Evolutionary conservation across 2,329 filamentous ascomycete genomes (phyloP).

Genomic region (Hirsutella rhossiliensis): DNA sequence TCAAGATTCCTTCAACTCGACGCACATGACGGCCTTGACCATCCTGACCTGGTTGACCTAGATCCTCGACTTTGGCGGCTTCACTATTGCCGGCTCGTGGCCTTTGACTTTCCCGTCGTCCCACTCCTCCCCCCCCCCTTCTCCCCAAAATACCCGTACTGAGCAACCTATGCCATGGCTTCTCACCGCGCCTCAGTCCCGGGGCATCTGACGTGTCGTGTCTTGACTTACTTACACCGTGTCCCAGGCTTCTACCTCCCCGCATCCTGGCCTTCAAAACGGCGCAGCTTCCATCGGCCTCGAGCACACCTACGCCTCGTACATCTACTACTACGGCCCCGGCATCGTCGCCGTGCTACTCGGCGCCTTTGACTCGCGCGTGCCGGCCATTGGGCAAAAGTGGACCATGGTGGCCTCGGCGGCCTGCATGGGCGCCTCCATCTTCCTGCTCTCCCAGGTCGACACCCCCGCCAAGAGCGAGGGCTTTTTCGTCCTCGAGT

Average conservation of each 20-base stretch:
- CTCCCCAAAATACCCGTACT: too few species aligned
- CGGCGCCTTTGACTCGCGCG: conserved; percentile 26
- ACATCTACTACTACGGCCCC: conserved; percentile 41
- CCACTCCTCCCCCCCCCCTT: too few species aligned
- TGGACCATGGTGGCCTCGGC: conserved; percentile 32
- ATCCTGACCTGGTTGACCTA: conserved; percentile 24
- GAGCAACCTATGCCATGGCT: too few species aligned
- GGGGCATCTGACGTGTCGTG: too few species aligned
- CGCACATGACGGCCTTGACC: conserved; percentile 21
- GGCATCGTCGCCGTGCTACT: conserved; percentile 38
- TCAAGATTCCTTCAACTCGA: conserved; percentile 19
- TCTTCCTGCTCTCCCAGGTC: conserved; percentile 31
- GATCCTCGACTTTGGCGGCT: conserved; percentile 25
- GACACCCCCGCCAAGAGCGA: conserved; percentile 23
- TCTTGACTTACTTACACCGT: not conserved
- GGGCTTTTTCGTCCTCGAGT: conserved; percentile 28
- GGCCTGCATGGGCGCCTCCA: conserved; percentile 30
- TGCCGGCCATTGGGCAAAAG: conserved; percentile 26
- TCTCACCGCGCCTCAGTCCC: too few species aligned
- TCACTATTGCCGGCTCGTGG: conserved; percentile 20
- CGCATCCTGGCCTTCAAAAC: conserved; percentile 40
- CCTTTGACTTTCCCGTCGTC: too few species aligned
- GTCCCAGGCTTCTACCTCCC: conserved; percentile 29
- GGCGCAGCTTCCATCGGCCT: conserved; percentile 29
- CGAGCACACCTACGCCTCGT: conserved; percentile 34